A percentile compares a stretch with the other conserved stretches of the same genome.
phyloP scores from a whole-genome alignment of 2,329 filamentous ascomycete species.

The Colletotrichum tanaceti region DNA sequence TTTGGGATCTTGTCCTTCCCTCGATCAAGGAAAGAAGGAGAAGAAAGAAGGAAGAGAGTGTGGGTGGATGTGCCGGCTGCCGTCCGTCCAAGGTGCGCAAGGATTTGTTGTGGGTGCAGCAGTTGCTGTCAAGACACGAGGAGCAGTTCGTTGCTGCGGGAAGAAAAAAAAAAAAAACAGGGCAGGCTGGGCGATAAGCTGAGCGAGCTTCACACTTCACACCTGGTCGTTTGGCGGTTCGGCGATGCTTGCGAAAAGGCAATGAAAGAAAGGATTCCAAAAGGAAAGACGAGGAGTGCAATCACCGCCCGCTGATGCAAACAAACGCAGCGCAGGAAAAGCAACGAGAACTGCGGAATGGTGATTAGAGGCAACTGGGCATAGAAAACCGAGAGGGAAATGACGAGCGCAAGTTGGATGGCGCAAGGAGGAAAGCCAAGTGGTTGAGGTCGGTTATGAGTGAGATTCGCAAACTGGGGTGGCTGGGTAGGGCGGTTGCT shows the following conservation, averaged over 20 bases:
- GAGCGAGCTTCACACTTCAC: constrained; percentile 23
- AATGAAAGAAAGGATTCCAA: constrained; percentile 12
- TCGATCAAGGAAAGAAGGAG: constrained; percentile 37
- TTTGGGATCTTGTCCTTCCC: constrained; percentile 29
- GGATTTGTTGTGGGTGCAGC: constrained; percentile 39
- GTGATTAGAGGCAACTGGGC: constrained; percentile 2
- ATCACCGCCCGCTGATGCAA: constrained; percentile 27
- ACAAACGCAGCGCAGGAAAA: constrained; percentile 34
- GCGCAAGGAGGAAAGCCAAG: constrained; percentile 31
- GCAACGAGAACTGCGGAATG: constrained; percentile 19
- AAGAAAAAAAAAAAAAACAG: constrained; percentile 30
- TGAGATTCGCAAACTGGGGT: constrained; percentile 38
- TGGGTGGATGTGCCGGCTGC: constrained; percentile 35
- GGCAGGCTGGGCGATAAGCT: constrained; percentile 38
- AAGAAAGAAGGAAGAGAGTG: constrained; percentile 31
- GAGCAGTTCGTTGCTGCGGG: constrained; percentile 38
- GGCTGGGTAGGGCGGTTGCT: constrained; percentile 37
- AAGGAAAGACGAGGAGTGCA: constrained; percentile 14
- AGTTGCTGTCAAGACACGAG: constrained; percentile 39
- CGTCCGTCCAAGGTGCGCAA: constrained; percentile 38
- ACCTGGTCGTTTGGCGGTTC: constrained; percentile 26
- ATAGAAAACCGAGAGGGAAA: constrained; percentile 1
- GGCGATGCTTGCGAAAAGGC: constrained; percentile 32
- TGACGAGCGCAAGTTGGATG: constrained; percentile 19
- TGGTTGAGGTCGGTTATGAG: constrained; percentile 15